Evolutionary conservation across 2,329 filamentous ascomycete genomes (phyloP).

Genomic region (Phyllosticta capitalensis): DNA sequence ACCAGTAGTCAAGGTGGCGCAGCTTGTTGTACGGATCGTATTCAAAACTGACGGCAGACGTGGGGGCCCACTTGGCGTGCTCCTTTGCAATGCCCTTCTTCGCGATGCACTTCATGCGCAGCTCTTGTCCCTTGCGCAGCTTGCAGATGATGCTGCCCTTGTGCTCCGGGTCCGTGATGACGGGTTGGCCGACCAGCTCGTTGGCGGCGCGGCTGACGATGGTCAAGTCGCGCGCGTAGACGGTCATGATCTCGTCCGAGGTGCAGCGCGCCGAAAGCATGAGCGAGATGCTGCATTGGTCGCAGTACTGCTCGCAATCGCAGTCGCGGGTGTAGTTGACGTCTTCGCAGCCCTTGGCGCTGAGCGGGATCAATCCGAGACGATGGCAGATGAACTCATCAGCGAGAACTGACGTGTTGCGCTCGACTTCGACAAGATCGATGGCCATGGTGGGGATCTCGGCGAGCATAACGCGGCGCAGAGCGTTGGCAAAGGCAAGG

Average conservation of each 20-base stretch:
- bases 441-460: slow-evolving; percentile 93
- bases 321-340: slow-evolving; percentile 88
- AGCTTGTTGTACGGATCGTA: slow-evolving; percentile 98
- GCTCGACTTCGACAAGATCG: slow-evolving; percentile 85
- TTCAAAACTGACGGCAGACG: slow-evolving; percentile 87
- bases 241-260: slow-evolving; percentile 79
- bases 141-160: slow-evolving; percentile 83
- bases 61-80: slow-evolving; percentile 95
- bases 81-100: slow-evolving; percentile 99
- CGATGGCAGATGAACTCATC: slow-evolving; percentile 95
- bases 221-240: slow-evolving; percentile 83
- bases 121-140: slow-evolving; percentile 77
- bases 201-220: slow-evolving; percentile 62
- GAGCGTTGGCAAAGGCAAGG: slow-evolving; percentile 82
- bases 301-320: slow-evolving; percentile 92
- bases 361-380: slow-evolving; percentile 79
- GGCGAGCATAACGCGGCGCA: slow-evolving; percentile 82
- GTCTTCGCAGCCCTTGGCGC: slow-evolving; percentile 70
- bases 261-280: slow-evolving; percentile 79
- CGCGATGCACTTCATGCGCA: slow-evolving; percentile 83
- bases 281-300: slow-evolving; percentile 79
- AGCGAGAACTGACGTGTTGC: slow-evolving; percentile 89
- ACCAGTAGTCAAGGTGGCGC: slow-evolving; percentile 88
- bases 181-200: slow-evolving; percentile 66
- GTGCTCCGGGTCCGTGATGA: slow-evolving; percentile 73